Evolutionary conservation across 148 eudicot genomes (phyloP), one percentile per base, ranked within the genome.

Genomic region (Arbutus unedo): DNA sequence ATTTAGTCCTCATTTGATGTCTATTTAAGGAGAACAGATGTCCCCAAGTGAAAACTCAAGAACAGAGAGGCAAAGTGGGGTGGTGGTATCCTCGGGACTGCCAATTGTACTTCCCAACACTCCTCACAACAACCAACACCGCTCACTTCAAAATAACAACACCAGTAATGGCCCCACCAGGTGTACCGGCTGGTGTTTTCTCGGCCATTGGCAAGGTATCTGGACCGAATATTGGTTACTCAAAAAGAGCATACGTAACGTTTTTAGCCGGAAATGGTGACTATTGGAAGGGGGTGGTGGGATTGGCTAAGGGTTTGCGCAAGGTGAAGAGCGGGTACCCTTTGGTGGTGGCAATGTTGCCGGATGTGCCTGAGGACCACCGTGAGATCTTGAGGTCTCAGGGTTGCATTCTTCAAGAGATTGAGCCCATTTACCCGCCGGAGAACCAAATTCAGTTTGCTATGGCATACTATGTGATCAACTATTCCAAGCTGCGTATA

Each of bases 401-500:
- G 60, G 91, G 89, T 5, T 89, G 91, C 66, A 85, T 89, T 2
- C 86, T 89, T 19, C 79, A 75, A 0, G 91, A 89, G 84, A 89
- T 89, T 19, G 89, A 85, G 48, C 91, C 91, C 19, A 74, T 89
- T 3, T 85, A 89, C 77, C 91, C 91, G 1, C 89, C 91, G 2
- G 60, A 75, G 41, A 81, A 87, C 86, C 86, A 87, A 50, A 82
- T 78, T 38, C 77, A 85, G 79, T 89, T 89, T 50, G 91, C 91
- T 23, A 89, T 89, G 91, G 88, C 91, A 1, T 89, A 89, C 44
- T 89, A 89, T 43, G 91, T 89, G 43, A 89, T 89, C 89, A 89
- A 89, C 91, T 89, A 89, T 81, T 89, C 91, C 83, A 89, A 89
- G 82, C 91, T 89, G 51, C 88, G 91, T 49, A 89, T 89, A 51